These are phyloP conservation scores for Xylaria digitata DNA, from an alignment of 2,329 filamentous ascomycete genomes.

Conservation along the genomic window DNA sequence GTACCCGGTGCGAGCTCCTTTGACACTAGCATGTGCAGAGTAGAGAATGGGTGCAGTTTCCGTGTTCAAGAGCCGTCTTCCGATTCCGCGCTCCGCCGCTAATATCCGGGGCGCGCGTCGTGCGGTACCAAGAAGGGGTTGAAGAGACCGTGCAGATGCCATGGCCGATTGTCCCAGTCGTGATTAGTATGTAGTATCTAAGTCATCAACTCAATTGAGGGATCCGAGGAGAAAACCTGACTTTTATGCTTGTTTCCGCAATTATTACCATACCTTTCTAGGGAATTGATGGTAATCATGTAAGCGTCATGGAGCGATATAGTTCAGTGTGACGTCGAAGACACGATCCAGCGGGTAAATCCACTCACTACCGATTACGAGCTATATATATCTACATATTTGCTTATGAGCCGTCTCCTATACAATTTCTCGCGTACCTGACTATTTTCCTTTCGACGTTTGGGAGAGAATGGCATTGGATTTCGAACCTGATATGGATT, in stretches of 20 bases:
- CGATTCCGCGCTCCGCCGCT: background rate
- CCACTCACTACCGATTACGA: conserved; percentile 12
- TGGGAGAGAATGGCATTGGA: background rate
- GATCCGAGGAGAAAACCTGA: background rate
- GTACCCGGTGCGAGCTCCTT: conserved; percentile 40
- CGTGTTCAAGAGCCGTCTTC: conserved; percentile 34
- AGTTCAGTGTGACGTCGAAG: conserved; percentile 27
- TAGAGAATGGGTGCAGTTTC: conserved; percentile 39
- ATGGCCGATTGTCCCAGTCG: conserved; percentile 19
- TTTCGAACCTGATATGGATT: background rate
- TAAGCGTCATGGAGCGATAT: conserved; percentile 33
- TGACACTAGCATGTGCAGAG: conserved; percentile 36
- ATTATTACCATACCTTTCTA: background rate
- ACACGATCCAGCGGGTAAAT: conserved; percentile 15
- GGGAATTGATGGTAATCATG: conserved; percentile 6
- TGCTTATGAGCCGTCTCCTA: background rate
- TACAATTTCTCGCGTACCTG: conserved; percentile 6
- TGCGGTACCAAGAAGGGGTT: conserved; percentile 16
- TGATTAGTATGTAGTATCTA: background rate
- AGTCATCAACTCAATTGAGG: background rate
- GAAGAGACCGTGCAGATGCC: conserved; percentile 23
- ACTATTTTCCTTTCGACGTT: conserved; percentile 15
- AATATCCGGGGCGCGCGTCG: conserved; percentile 8
- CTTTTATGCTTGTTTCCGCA: background rate
- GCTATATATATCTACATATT: background rate